Conservation (phyloP, 768 basidiomycete genomes). For the Phylloporus scabripes region DNA sequence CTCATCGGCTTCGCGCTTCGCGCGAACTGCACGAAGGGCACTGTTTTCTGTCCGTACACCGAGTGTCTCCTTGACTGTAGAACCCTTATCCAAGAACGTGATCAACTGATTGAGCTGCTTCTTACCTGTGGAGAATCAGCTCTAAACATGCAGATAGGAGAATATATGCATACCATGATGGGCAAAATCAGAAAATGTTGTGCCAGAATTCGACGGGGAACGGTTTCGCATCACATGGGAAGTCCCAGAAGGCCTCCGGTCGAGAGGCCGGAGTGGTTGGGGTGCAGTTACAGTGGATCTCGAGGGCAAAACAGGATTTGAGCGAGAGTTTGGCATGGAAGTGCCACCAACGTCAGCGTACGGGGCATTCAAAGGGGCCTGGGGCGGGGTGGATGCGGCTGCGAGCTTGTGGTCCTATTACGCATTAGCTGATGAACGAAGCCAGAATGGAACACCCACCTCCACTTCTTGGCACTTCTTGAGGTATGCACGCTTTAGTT, state of each 20-base stretch:
- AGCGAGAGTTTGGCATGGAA: conserved; percentile 37
- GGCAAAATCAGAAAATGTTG: conserved; percentile 82
- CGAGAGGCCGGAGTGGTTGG: conserved; percentile 69
- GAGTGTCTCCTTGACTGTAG: conserved; percentile 53
- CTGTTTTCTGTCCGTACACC: conserved; percentile 54
- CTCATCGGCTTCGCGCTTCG: conserved; percentile 88
- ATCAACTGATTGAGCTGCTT: conserved; percentile 82
- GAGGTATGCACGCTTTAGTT: conserved; percentile 69
- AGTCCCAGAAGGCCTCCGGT: conserved; percentile 65
- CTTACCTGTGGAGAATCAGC: conserved; percentile 50
- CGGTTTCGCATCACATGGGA: conserved; percentile 53
- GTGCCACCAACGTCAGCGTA: conserved; percentile 28
- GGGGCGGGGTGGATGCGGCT: conserved; percentile 33
- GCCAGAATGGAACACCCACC: conserved; percentile 37
- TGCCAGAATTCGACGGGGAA: conserved; percentile 75
- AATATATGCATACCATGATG: conserved; percentile 52
- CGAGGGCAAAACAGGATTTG: conserved; percentile 41
- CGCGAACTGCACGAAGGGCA: conserved; percentile 70
- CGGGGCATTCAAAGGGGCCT: conserved; percentile 25
- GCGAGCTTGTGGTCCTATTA: conserved; percentile 60
- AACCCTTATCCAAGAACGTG: conserved; percentile 76
- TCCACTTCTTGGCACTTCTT: conserved; percentile 88
- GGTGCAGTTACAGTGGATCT: conserved; percentile 61
- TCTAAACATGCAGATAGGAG: neutral
- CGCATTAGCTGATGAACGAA: conserved; percentile 7